Percentiles rank a stretch among this genome's conserved stretches.
These are phyloP conservation scores for Coemansia sp. DNA, from an alignment of 192 early-diverging fungal genomes.

Conservation along the genomic window DNA sequence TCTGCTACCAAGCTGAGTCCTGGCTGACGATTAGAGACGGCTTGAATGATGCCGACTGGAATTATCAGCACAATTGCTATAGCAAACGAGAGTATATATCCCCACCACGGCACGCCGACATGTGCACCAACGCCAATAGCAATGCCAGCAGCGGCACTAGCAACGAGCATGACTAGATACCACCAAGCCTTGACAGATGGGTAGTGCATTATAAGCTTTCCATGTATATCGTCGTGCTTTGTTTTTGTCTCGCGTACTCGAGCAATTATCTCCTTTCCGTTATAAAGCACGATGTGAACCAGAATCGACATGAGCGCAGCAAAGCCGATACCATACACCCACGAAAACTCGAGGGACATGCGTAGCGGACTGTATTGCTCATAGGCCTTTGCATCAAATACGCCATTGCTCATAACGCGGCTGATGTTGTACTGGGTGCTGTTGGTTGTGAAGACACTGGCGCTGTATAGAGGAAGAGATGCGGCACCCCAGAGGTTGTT, in stretches of 20 bases:
- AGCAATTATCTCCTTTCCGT: constrained; percentile 70
- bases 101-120: constrained; percentile 86
- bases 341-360: constrained; percentile 72
- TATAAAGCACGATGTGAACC: constrained; percentile 67
- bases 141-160: constrained; percentile 57
- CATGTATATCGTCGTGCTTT: constrained; percentile 73
- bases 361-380: constrained; percentile 67
- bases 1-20: constrained; percentile 84
- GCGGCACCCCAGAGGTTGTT: constrained; percentile 66
- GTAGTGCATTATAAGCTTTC: constrained; percentile 74
- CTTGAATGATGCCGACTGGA: constrained; percentile 83
- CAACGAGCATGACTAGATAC: constrained; percentile 67
- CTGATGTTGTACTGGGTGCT: constrained; percentile 64
- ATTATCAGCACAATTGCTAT: constrained; percentile 70
- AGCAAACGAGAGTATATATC: constrained; percentile 66
- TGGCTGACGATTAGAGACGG: constrained; percentile 77
- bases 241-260: constrained; percentile 67
- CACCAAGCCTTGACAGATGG: constrained; percentile 76
- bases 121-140: constrained; percentile 61
- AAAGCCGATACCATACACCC: constrained; percentile 72
- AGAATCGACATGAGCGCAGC: constrained; percentile 73
- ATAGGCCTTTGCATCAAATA: constrained; percentile 63
- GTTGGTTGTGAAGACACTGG: constrained; percentile 62
- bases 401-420: constrained; percentile 61
- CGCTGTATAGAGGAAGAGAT: constrained; percentile 68